Evolutionary conservation across 352 stramenopile species (phyloP), one percentile per base, ranked within the genome.

Genomic region (Phytophthora constricta): DNA sequence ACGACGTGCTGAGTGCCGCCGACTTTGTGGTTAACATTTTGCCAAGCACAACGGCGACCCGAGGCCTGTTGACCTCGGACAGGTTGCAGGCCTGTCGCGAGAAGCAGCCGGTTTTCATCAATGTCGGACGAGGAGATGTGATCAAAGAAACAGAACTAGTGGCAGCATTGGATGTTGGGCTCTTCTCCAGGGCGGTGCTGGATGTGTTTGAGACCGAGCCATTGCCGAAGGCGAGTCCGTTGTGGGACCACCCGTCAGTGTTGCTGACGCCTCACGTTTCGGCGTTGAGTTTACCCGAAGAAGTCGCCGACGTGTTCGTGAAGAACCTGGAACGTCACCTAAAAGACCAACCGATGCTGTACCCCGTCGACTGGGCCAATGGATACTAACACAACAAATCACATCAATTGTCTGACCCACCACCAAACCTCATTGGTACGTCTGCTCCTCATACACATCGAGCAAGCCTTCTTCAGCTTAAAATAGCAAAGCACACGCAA

Each of bases 11-110:
- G 16, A 47, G 59, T 3, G 64, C 63, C 25, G 70, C 74, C 25
- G 90, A 97, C 72, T 95, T 90, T 60, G 53, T 97, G 16, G 80
- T 97, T 27, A 94, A 87, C 42, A 76, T 96, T 33, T 68, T 97
- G 42, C 90, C 90, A 20, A 97, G 88, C 46, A 97, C 91, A 8
- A n/a, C 48, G 0, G 74, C 76, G n/a, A 97, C 91, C n/a, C 72
- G 69, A 23, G 73, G 81, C 39, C 53, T 96, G 20, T 69, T 97
- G 14, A 81, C 59, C 16, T 49, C 80, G 26, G 50, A 72, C 22
- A 72, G 63, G 16, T 60, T 97, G 13, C 26, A 73, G 25, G 52
- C 65, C 9, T 92, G 85, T 48, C 63, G 68, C 0, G 39, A 61
- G 5, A 84, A 87, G 73, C 68, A 87, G 65, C 87, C 87, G 17